Evolutionary conservation across 352 stramenopile genomes (phyloP).

Genomic region (Phytophthora lateralis): DNA sequence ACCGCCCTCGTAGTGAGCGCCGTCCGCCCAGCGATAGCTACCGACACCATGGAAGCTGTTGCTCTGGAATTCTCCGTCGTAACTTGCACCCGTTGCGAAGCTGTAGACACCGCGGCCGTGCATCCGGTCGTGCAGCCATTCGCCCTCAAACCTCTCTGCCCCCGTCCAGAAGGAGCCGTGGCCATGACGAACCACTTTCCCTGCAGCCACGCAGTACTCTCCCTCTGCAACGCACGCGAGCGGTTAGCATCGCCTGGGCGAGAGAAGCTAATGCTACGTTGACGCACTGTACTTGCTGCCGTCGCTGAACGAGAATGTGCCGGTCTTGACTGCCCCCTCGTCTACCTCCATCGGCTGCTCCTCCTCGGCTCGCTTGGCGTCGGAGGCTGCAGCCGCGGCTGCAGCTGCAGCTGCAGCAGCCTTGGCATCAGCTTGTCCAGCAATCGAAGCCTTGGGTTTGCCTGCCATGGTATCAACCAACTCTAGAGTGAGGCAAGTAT

Average conservation of each 20-base stretch:
- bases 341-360: slow-evolving; percentile 44
- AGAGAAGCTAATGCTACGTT: slow-evolving; percentile 11
- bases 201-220: slow-evolving; percentile 44
- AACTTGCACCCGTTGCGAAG: slow-evolving; percentile 74
- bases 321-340: slow-evolving; percentile 42
- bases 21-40: slow-evolving; percentile 72
- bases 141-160: slow-evolving; percentile 66
- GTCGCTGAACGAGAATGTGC: slow-evolving; percentile 73
- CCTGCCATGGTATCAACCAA: slow-evolving; percentile 13
- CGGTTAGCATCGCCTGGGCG: background rate
- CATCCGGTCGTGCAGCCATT: slow-evolving; percentile 74
- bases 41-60: slow-evolving; percentile 72
- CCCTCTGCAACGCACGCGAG: slow-evolving; percentile 37
- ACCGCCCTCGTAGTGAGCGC: slow-evolving; percentile 59
- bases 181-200: slow-evolving; percentile 58
- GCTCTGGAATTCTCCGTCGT: slow-evolving; percentile 74
- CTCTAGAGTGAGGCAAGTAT: slow-evolving; percentile 13
- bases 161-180: slow-evolving; percentile 54
- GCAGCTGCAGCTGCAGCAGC: slow-evolving; percentile 17
- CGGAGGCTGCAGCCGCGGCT: slow-evolving; percentile 6
- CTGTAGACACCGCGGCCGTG: slow-evolving; percentile 62
- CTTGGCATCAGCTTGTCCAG: slow-evolving; percentile 32
- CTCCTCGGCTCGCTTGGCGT: slow-evolving; percentile 22
- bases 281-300: slow-evolving; percentile 60
- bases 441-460: slow-evolving; percentile 30